A percentile compares a stretch with the other conserved stretches of the same genome.
Conservation (phyloP, 202 grass and related monocot species). For the Schoenoplectus tabernaemontani region DNA sequence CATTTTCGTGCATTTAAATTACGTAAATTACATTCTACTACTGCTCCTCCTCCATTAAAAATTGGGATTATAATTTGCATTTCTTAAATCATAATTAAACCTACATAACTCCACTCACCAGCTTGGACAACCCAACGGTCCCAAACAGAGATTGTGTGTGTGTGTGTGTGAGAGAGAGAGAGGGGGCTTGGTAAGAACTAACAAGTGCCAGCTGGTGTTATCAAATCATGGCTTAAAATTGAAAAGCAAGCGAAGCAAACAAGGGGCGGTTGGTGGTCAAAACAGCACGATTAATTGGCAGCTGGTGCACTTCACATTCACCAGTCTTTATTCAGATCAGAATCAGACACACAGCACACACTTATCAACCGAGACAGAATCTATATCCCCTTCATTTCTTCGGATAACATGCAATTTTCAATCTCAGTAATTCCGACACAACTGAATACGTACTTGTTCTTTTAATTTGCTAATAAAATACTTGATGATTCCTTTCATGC, state of each 20-base stretch:
- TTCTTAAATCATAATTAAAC: neutral
- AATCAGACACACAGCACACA: neutral
- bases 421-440: neutral
- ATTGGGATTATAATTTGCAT: neutral
- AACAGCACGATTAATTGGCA: neutral
- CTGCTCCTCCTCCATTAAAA: neutral
- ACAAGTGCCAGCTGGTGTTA: neutral
- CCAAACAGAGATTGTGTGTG: neutral
- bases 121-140: neutral
- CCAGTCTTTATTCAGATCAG: too few species aligned
- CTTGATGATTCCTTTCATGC: too few species aligned
- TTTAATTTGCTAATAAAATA: neutral
- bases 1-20: neutral
- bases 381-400: neutral
- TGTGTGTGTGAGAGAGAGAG: neutral
- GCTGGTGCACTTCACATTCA: too few species aligned
- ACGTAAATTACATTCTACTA: neutral
- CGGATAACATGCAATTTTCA: neutral
- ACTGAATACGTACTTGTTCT: neutral
- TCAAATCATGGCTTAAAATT: neutral
- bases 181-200: neutral
- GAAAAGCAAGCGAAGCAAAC: slow-evolving; percentile 8
- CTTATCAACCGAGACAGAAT: neutral
- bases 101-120: too few species aligned
- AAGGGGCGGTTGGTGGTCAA: neutral